Percentiles rank a stretch among this genome's conserved stretches.
phyloP scores from a whole-genome alignment of 78 protist genomes.

The Protostelium mycophagum region DNA sequence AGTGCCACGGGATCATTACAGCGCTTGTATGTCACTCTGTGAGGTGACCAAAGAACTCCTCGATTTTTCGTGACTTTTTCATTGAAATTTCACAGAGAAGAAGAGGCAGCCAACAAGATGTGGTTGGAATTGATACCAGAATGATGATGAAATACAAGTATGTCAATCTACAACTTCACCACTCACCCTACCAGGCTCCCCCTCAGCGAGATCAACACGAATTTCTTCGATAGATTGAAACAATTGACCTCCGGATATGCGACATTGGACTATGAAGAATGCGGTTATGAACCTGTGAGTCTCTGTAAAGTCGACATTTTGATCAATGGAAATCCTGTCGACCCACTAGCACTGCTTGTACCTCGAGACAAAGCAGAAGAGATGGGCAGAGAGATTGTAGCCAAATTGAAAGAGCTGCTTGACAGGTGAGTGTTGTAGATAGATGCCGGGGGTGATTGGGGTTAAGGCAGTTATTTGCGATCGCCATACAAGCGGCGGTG shows the following conservation, averaged over 20 bases:
- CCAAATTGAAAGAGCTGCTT: slow-evolving; percentile 26
- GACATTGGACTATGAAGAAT: slow-evolving; percentile 75
- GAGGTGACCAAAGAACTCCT: slow-evolving; percentile 20
- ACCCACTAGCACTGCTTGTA: slow-evolving; percentile 67
- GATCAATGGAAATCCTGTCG: slow-evolving; percentile 74
- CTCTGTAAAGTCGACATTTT: slow-evolving; percentile 49
- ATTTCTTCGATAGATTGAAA: slow-evolving; percentile 68
- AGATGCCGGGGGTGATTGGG: neutral
- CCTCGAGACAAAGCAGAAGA: slow-evolving; percentile 19
- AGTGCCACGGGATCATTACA: slow-evolving; percentile 64
- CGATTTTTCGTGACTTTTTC: neutral
- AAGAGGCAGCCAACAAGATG: slow-evolving; percentile 22
- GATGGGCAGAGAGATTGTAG: slow-evolving; percentile 16
- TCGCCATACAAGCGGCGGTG: slow-evolving; percentile 75
- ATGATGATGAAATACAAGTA: neutral
- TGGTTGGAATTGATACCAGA: neutral
- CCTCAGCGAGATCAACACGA: slow-evolving; percentile 67
- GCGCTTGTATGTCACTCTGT: slow-evolving; percentile 45
- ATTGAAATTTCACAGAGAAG: neutral
- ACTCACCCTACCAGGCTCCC: slow-evolving; percentile 52
- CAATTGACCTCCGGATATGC: slow-evolving; percentile 78
- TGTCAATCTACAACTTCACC: neutral
- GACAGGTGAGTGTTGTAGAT: slow-evolving; percentile 3
- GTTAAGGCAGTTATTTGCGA: slow-evolving; percentile 53
- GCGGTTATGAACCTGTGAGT: slow-evolving; percentile 46